A percentile compares a stretch with the other conserved stretches of the same genome.
Conservation (phyloP, 2,329 filamentous ascomycete species). For the Alternaria triticimaculans region DNA sequence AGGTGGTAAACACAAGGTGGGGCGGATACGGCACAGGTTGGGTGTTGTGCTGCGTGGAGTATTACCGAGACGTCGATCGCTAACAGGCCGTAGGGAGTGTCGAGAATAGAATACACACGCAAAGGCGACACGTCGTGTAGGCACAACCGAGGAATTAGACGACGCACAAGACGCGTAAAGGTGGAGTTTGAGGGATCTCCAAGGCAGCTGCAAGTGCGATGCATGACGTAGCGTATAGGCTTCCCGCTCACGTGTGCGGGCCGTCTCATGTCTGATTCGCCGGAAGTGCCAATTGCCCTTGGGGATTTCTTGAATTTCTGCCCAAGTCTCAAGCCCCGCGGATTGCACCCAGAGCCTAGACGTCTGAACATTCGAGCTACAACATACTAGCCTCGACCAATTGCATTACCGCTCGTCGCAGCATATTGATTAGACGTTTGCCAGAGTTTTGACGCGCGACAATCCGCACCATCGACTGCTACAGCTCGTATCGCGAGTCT, state of each 20-base stretch:
- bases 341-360: slow-evolving; percentile 1
- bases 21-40: slow-evolving; percentile 22
- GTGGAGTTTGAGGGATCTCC: slow-evolving; percentile 36
- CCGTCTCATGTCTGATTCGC: slow-evolving; percentile 29
- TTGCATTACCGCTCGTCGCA: not conserved
- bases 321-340: slow-evolving; percentile 7
- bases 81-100: slow-evolving; percentile 24
- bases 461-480: not conserved
- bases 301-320: slow-evolving; percentile 20
- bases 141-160: slow-evolving; percentile 22
- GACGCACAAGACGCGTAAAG: slow-evolving; percentile 29
- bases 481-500: not conserved
- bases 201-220: slow-evolving; percentile 41
- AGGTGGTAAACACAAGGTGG: slow-evolving; percentile 33
- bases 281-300: slow-evolving; percentile 18
- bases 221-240: slow-evolving; percentile 45
- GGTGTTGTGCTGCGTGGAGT: slow-evolving; percentile 26
- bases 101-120: slow-evolving; percentile 28
- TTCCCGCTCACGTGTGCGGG: slow-evolving; percentile 37
- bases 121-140: slow-evolving; percentile 22
- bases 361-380: not conserved
- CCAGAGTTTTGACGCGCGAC: not conserved
- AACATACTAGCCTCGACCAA: not conserved
- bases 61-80: slow-evolving; percentile 18
- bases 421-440: not conserved